Evolutionary conservation across 106 monocot genomes (phyloP), one percentile per base, ranked within the genome.

Genomic region (Dioscorea dumetorum): DNA sequence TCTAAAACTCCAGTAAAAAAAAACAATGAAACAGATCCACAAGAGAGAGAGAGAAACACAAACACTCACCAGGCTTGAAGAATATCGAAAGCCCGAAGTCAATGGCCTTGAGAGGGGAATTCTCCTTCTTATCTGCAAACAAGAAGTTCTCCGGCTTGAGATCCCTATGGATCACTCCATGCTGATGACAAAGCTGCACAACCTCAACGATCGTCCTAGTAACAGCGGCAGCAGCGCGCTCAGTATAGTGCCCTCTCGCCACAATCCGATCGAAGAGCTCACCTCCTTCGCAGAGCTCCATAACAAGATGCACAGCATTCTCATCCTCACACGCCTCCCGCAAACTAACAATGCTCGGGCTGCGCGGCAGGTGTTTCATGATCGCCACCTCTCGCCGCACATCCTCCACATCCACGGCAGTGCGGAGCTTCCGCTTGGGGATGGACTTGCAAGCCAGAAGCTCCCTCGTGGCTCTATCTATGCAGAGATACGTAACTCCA

Each of bases 211-310:
- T 93, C 2, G 99, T 99, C 64, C 67, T 72, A 2, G 75, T 82
- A 21, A 99, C 99, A 8, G 53, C 78, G 1, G 99, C 99, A 0
- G 93, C 93, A 0, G 99, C 93, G 32, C 99, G 67, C 85, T 99
- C 99, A 1, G 93, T 90, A 64, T 99, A 99, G 73, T 99, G 99
- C 33, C 99, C 93, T 49, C 99, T 72, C 4, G 93, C 93, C 12
- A 99, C 93, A 49, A 99, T 99, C 73, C 99, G 78, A 59, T 99
- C 99, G 53, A 99, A 99, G 48, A 99, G 79, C 79, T 99, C 99
- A 17, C 99, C 99, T 2, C 99, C 99, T 71, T 99, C 90, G 67
- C 99, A 99, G 7, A 99, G 69, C 87, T 99, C 99, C 99, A 99
- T 99, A 20, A 99, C 93, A 34, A 99, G 76, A 66, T 99, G 99